These are phyloP conservation scores for Populus ilicifolia DNA, from an alignment of 345 rosid species.

Conservation along the genomic window DNA sequence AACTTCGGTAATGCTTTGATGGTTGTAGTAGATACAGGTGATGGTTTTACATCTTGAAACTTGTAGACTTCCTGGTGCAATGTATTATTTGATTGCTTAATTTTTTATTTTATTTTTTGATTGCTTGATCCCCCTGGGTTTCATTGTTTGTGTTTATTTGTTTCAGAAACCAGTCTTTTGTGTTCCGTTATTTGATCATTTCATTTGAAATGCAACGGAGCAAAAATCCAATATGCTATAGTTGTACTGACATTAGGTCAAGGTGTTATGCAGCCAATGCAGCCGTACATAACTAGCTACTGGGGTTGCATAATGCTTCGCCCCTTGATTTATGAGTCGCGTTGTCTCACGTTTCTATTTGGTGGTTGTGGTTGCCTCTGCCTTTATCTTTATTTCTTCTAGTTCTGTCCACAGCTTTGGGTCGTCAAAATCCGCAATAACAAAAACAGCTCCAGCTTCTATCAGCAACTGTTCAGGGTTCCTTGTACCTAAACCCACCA, in stretches of 20 bases:
- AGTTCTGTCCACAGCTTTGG: slow-evolving; percentile 70
- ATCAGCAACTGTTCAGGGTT: slow-evolving; percentile 56
- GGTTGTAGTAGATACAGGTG: neutral
- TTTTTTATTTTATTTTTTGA: no score
- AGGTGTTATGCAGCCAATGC: neutral
- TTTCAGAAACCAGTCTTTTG: no score
- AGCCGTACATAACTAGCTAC: neutral
- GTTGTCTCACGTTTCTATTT: neutral
- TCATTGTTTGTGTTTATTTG: no score
- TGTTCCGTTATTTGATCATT: neutral
- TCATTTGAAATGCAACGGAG: neutral
- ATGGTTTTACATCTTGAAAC: neutral
- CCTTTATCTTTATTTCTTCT: slow-evolving; percentile 56
- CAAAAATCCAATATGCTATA: neutral
- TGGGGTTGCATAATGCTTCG: neutral
- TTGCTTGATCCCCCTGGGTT: no score
- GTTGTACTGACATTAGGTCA: neutral
- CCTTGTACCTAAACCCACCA: slow-evolving; percentile 65
- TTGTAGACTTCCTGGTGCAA: no score
- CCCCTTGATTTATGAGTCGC: neutral
- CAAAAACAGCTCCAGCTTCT: slow-evolving; percentile 72
- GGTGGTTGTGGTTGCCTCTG: neutral
- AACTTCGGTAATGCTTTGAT: neutral
- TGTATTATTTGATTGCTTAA: no score
- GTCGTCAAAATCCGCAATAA: slow-evolving; percentile 69